Conservation (phyloP, 257 asterid genomes). For the Solanum infundibuliforme region DNA sequence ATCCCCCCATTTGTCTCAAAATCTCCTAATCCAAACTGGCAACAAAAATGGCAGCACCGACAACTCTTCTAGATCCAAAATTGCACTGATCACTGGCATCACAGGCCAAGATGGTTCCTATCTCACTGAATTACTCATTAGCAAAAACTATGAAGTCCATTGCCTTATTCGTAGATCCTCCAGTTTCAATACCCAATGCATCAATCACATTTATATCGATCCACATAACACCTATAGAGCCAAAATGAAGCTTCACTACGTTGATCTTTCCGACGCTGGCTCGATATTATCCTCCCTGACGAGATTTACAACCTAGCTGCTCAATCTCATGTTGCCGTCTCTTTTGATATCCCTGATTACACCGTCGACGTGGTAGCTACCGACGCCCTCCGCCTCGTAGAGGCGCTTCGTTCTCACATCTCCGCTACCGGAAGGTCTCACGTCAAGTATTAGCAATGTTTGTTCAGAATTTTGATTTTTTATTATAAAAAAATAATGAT, state of each 20-base stretch:
- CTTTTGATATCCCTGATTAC: constrained; percentile 97
- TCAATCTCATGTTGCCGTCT: constrained; percentile 96
- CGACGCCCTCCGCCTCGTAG: constrained; percentile 91
- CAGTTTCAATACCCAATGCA: constrained; percentile 93
- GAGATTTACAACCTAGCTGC: constrained; percentile 99
- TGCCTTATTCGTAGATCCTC: constrained; percentile 96
- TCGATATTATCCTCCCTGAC: constrained; percentile 76
- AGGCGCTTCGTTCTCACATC: constrained; percentile 88
- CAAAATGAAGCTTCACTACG: constrained; percentile 90
- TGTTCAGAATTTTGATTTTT: too few relatives aligned
- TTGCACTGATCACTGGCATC: constrained; percentile 96
- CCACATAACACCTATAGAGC: constrained; percentile 91
- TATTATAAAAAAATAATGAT: too few relatives aligned
- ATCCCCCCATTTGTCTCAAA: background rate
- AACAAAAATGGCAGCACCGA: constrained; percentile 13
- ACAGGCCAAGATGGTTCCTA: constrained; percentile 98
- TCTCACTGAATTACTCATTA: constrained; percentile 77
- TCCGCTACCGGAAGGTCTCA: constrained; percentile 68
- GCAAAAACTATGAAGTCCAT: constrained; percentile 81
- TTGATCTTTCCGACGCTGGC: constrained; percentile 97
- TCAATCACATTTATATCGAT: constrained; percentile 93
- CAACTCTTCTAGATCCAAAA: constrained; percentile 29
- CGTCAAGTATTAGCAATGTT: constrained; percentile 55
- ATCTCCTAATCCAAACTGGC: background rate
- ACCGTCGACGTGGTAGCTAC: constrained; percentile 98